phyloP scores from a whole-genome alignment of 306 rosid genomes.

The Argentina anserina region DNA sequence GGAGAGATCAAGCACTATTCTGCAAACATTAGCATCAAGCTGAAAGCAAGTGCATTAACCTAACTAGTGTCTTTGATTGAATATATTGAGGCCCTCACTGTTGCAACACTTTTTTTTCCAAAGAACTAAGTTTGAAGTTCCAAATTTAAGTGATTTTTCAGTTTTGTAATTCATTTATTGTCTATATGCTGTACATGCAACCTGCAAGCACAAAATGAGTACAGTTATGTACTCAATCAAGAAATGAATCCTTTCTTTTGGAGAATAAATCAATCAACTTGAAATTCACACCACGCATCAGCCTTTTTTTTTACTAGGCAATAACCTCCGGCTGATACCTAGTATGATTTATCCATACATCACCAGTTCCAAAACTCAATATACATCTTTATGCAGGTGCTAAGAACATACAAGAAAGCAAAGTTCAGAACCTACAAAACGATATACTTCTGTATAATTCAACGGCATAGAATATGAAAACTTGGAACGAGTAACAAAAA shows the following conservation, averaged over 20 bases:
- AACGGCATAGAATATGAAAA: no score
- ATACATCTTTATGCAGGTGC: background rate
- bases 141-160: background rate
- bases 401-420: background rate
- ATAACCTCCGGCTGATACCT: no score
- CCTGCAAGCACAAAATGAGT: no score
- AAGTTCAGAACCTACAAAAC: background rate
- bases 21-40: background rate
- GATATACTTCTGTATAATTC: background rate
- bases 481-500: slow-evolving; percentile 2
- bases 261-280: no score
- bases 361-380: no score
- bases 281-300: no score
- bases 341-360: no score
- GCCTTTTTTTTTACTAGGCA: no score
- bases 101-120: no score
- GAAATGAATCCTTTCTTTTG: background rate
- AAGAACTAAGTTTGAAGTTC: background rate
- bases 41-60: background rate
- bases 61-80: background rate
- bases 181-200: no score
- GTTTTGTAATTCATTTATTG: background rate
- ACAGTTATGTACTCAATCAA: no score
- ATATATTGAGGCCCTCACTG: background rate
- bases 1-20: background rate